Percentiles rank a stretch among this genome's conserved stretches.
Evolutionary conservation across 2,329 filamentous ascomycete species (phyloP).

Genomic region (Cladosporium sp.): DNA sequence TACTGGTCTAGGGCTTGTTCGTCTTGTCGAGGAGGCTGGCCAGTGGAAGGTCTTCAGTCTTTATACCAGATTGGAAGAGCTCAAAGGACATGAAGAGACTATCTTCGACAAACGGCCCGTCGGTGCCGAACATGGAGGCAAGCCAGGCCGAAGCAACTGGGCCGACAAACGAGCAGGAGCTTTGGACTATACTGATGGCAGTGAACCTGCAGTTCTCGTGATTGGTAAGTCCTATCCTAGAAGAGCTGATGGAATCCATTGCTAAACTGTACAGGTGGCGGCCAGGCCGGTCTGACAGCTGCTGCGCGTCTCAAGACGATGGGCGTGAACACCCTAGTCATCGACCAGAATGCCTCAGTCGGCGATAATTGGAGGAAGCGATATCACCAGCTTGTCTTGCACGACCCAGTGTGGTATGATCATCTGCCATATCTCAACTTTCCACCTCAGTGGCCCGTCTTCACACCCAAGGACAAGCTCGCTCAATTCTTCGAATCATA

Average conservation of each 20-base stretch:
- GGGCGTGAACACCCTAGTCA: slow-evolving; percentile 39
- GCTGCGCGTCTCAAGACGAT: slow-evolving; percentile 44
- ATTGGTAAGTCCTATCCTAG: neutral
- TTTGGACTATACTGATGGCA: slow-evolving; percentile 16
- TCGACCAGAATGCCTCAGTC: slow-evolving; percentile 40
- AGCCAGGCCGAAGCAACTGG: slow-evolving; percentile 26
- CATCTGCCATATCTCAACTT: slow-evolving; percentile 63
- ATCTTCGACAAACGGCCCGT: neutral
- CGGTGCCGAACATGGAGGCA: slow-evolving; percentile 17
- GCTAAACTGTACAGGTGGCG: slow-evolving; percentile 34
- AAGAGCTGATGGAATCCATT: neutral
- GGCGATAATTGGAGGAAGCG: slow-evolving; percentile 46
- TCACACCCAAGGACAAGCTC: slow-evolving; percentile 68
- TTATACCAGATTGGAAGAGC: slow-evolving; percentile 33
- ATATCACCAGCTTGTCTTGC: slow-evolving; percentile 42
- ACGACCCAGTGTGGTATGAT: slow-evolving; percentile 60
- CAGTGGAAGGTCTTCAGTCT: slow-evolving; percentile 40
- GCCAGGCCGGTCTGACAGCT: slow-evolving; percentile 42
- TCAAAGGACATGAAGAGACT: slow-evolving; percentile 31
- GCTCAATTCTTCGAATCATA: slow-evolving; percentile 66
- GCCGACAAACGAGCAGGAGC: slow-evolving; percentile 17
- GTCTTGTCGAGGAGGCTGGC: slow-evolving; percentile 28
- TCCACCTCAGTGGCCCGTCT: slow-evolving; percentile 62
- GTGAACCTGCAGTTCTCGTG: neutral
- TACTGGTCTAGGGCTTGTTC: slow-evolving; percentile 32